phyloP scores from a whole-genome alignment of 2,329 filamentous ascomycete species.

The Curvularia sp. region DNA sequence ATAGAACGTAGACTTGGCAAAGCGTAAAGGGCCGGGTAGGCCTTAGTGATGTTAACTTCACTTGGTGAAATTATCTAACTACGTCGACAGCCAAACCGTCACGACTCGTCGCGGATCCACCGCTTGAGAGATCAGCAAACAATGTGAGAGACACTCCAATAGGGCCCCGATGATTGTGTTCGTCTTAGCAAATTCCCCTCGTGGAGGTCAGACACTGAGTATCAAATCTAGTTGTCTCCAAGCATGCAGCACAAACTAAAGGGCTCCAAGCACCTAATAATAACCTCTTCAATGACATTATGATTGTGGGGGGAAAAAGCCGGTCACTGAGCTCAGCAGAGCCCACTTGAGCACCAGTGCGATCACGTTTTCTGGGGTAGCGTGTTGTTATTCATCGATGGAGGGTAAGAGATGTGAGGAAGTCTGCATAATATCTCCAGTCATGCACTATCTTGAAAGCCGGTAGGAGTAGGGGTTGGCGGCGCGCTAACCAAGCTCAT shows the following conservation, averaged over 20 bases:
- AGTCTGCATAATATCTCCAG: background rate
- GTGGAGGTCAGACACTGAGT: background rate
- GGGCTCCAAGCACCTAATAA: background rate
- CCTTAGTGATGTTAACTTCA: background rate
- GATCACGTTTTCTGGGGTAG: background rate
- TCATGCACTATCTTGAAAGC: background rate
- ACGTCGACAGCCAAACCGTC: background rate
- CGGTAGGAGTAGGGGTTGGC: background rate
- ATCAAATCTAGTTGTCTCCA: background rate
- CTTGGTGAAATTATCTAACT: background rate
- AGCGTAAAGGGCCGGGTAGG: background rate
- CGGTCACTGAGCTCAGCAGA: background rate
- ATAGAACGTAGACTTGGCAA: background rate
- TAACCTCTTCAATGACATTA: background rate
- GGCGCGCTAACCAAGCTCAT: background rate
- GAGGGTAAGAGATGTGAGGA: background rate
- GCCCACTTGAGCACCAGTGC: background rate
- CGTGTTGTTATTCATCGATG: background rate
- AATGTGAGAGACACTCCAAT: slow-evolving; percentile 3
- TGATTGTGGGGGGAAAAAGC: background rate
- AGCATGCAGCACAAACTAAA: background rate
- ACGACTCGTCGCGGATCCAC: background rate
- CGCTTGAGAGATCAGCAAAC: background rate
- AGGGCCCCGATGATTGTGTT: background rate
- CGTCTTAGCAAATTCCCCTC: background rate